Percentiles rank a stretch among this genome's conserved stretches.
Conservation (phyloP, 176 grass and related monocot species). For the Oryza meyeriana region DNA sequence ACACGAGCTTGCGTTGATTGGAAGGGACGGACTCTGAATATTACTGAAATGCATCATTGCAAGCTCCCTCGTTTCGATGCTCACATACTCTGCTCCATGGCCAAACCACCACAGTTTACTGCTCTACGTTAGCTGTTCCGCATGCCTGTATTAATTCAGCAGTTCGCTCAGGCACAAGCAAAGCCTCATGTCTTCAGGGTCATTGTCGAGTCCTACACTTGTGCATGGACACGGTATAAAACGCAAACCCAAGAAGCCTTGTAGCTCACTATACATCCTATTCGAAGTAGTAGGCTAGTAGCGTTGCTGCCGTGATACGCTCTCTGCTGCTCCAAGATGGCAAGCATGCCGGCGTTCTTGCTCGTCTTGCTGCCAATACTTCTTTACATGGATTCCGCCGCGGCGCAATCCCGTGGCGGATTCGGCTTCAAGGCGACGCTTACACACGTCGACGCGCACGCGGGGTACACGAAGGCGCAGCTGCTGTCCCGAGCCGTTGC, state of each 20-base stretch:
- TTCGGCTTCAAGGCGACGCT: slow-evolving; percentile 54
- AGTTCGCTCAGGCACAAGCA: slow-evolving; percentile 3
- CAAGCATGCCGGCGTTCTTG: not conserved
- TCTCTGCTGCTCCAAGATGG: slow-evolving; percentile 19
- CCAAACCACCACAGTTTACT: not conserved
- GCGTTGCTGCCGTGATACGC: not conserved
- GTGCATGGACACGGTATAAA: slow-evolving; percentile 27
- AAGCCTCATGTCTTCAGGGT: slow-evolving; percentile 24
- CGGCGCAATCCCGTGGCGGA: not conserved
- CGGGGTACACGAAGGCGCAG: slow-evolving; percentile 33
- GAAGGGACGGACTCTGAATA: slow-evolving; percentile 20
- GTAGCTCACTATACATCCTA: slow-evolving; percentile 24
- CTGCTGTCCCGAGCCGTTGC: slow-evolving; percentile 44
- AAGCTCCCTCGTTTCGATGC: not conserved
- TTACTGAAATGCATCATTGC: slow-evolving; percentile 25
- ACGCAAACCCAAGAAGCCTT: slow-evolving; percentile 22
- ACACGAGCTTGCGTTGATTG: slow-evolving; percentile 13
- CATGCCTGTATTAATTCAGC: not conserved
- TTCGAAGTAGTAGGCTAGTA: slow-evolving; percentile 20
- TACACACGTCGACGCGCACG: slow-evolving; percentile 39
- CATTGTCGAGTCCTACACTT: slow-evolving; percentile 19
- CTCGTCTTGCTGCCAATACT: slow-evolving; percentile 9
- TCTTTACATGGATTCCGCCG: not conserved
- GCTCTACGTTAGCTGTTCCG: not conserved
- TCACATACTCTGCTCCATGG: slow-evolving; percentile 8